phyloP scores from a whole-genome alignment of 2,329 filamentous ascomycete genomes.

The Colletotrichum sp. region DNA sequence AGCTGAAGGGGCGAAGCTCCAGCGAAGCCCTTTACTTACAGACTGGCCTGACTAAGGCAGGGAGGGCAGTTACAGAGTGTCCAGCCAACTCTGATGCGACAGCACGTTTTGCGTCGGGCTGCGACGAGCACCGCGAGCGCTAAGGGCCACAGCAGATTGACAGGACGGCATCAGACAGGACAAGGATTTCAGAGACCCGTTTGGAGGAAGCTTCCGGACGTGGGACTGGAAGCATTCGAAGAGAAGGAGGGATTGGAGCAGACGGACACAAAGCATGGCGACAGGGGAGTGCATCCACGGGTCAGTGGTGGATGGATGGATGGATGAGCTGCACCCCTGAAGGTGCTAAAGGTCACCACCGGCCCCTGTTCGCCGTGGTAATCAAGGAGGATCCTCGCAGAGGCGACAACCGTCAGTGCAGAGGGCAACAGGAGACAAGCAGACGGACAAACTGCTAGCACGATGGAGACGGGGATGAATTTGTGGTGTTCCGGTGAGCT shows the following conservation, averaged over 20 bases:
- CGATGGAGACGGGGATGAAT: conserved; percentile 1
- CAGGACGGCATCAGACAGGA: conserved; percentile 7
- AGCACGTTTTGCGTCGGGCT: conserved; percentile 7
- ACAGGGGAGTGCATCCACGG: not conserved
- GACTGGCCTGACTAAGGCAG: not conserved
- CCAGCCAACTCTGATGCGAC: not conserved
- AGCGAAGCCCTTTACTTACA: not conserved
- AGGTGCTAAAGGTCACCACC: not conserved
- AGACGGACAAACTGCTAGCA: not conserved
- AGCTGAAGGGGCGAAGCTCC: not conserved
- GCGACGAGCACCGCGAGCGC: not conserved
- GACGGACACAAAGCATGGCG: conserved; percentile 5
- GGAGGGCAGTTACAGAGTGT: not conserved
- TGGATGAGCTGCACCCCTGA: conserved; percentile 2
- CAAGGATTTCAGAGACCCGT: not conserved
- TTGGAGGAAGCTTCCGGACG: not conserved
- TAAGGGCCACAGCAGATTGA: conserved; percentile 12
- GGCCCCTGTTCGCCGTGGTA: not conserved
- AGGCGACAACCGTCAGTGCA: not conserved
- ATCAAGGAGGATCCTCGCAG: conserved; percentile 8
- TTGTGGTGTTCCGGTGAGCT: conserved; percentile 17
- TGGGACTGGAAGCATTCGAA: not conserved
- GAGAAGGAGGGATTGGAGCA: not conserved
- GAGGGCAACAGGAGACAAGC: not conserved
- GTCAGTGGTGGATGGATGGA: not conserved